phyloP scores from a whole-genome alignment of 2,329 filamentous ascomycete species.

The Cadophora luteo-olivacea region DNA sequence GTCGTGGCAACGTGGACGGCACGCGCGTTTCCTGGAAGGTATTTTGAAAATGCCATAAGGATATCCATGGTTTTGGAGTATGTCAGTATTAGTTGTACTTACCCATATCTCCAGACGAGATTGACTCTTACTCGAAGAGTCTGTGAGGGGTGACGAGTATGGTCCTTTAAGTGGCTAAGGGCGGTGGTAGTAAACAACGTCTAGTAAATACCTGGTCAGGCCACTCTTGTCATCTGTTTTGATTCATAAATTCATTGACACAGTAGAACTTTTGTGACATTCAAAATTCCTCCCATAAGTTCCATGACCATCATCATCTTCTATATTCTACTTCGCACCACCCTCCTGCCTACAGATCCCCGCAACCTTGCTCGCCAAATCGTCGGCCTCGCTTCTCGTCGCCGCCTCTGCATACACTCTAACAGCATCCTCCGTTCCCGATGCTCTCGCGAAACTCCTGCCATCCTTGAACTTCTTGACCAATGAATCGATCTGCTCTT shows the following conservation, averaged over 20 bases:
- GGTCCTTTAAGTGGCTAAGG: too few species aligned
- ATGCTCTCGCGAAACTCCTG: constrained; percentile 88
- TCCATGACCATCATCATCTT: background rate
- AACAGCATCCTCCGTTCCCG: constrained; percentile 94
- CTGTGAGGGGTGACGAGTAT: too few species aligned
- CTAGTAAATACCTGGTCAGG: too few species aligned
- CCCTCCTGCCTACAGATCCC: constrained; percentile 24
- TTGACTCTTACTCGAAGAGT: too few species aligned
- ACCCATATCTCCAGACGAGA: too few species aligned
- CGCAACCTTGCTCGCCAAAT: constrained; percentile 82
- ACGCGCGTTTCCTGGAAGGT: background rate
- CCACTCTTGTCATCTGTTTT: background rate
- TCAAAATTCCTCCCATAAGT: background rate
- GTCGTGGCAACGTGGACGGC: background rate
- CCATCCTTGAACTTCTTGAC: constrained; percentile 92
- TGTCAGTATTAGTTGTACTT: too few species aligned
- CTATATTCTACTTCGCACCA: constrained; percentile 16
- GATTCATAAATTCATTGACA: background rate
- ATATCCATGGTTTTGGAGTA: background rate
- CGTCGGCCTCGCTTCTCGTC: constrained; percentile 86
- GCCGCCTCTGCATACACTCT: constrained; percentile 95
- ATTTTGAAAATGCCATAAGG: constrained; percentile 5
- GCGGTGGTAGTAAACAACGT: too few species aligned
- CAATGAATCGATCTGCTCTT: constrained; percentile 84
- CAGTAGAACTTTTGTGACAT: background rate